Base-by-base conservation (phyloP, 177 flowering plant genomes). In the Vitis hybrid region DNA sequence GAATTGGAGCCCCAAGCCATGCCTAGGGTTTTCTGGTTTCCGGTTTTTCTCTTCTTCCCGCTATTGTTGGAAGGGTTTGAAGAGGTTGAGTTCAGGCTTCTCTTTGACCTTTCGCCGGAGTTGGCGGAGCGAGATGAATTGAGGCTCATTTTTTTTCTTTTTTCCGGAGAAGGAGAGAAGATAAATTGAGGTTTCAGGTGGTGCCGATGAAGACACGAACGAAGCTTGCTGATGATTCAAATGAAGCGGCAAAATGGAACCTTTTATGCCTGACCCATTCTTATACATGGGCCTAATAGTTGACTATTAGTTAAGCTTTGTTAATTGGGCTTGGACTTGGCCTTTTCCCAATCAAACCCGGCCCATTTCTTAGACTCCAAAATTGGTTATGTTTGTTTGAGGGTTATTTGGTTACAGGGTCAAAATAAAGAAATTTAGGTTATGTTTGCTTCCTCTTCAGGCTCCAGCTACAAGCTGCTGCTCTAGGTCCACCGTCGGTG, bases 1-100 rank as follows among this genome's bases (percentile, higher is more conserved):
- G 98, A 90, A 79, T 84, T 87, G 63, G 96, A 71, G 51, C 98
- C 97, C 96, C 97, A 94, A 50, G 93, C 88, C 82, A 82, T 67
- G 56, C 97, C 98, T 61, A 94, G 92, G 84, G 94, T 88, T 86
- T 91, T 91, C 87, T 89, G 94, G 45, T 80, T 77, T 17, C 56
- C 65, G 64, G 73, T 80, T 34, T 66, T 81, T 75, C 76, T 85
- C 82, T 83, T 83, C 48, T 77, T 86, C 11, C 50, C 54, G 34
- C 45, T 56, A 10, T 23, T 70, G 64, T 52, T 71, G 6, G 82
- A 70, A n/a, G 70, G 60, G 34, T 71, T 81, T 30, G 84, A 80
- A 52, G 75, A 63, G 56, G 68, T 65, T 23, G 86, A 82, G 19
- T 77, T 77, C 68, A 72, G 52, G 77, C 79, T 82, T 52, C 84